Conservation (phyloP, 176 grass and related monocot genomes). For the Calamus simplicifolius region DNA sequence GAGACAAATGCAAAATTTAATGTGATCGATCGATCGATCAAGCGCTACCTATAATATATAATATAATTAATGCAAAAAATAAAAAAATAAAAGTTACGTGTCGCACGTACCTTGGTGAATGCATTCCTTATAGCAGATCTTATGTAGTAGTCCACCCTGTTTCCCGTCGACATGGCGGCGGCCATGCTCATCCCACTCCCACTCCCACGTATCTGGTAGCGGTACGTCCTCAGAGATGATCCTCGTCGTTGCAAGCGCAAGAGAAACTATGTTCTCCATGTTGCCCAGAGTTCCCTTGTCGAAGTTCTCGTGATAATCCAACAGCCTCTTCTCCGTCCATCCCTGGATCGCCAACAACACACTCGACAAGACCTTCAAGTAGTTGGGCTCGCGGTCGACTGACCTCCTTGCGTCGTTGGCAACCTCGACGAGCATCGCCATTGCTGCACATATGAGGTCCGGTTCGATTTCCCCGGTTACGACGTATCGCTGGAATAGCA, state of each 20-base stretch:
- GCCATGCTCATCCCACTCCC: slow-evolving; percentile 7
- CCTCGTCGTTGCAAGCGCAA: slow-evolving; percentile 44
- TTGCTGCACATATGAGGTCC: slow-evolving; percentile 50
- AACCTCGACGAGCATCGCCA: slow-evolving; percentile 63
- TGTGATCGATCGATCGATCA: too few species aligned
- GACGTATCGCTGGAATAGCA: slow-evolving; percentile 79
- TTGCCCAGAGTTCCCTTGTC: slow-evolving; percentile 30
- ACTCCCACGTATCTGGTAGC: too few species aligned
- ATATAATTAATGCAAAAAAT: too few species aligned
- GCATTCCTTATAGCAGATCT: slow-evolving; percentile 72
- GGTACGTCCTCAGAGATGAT: slow-evolving; percentile 45
- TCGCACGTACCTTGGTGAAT: slow-evolving; percentile 62
- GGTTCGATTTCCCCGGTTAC: slow-evolving; percentile 65
- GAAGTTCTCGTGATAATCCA: slow-evolving; percentile 71
- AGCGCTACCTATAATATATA: too few species aligned
- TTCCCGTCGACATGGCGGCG: slow-evolving; percentile 23
- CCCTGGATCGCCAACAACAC: slow-evolving; percentile 56
- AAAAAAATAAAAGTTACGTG: too few species aligned
- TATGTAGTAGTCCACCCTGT: slow-evolving; percentile 65
- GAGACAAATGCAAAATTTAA: neutral
- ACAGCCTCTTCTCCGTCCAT: slow-evolving; percentile 77
- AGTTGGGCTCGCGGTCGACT: slow-evolving; percentile 41
- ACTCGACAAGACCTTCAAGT: slow-evolving; percentile 47
- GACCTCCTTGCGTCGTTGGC: slow-evolving; percentile 48
- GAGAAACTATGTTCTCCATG: slow-evolving; percentile 60